phyloP scores from a whole-genome alignment of 768 basidiomycete species.

The Wakefieldia striispora region DNA sequence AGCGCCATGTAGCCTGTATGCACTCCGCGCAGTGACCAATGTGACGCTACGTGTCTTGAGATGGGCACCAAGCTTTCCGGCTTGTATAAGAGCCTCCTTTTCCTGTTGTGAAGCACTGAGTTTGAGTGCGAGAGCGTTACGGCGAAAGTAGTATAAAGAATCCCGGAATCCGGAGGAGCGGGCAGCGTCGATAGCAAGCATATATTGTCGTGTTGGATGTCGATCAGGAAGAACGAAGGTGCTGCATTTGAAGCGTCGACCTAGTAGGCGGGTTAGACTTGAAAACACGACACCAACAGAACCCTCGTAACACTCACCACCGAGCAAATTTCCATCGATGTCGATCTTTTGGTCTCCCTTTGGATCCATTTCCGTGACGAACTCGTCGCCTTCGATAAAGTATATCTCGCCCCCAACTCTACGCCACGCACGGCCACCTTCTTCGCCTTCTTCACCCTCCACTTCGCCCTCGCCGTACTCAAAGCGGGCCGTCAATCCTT shows the following conservation, averaged over 20 bases:
- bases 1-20: slow-evolving; percentile 91
- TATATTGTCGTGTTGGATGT: slow-evolving; percentile 81
- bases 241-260: slow-evolving; percentile 81
- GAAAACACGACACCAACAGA: background rate
- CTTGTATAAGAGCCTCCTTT: slow-evolving; percentile 88
- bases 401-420: slow-evolving; percentile 73
- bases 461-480: slow-evolving; percentile 40
- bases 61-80: slow-evolving; percentile 85
- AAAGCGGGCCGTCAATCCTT: slow-evolving; percentile 27
- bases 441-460: slow-evolving; percentile 39
- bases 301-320: slow-evolving; percentile 51
- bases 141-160: slow-evolving; percentile 96
- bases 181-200: slow-evolving; percentile 97
- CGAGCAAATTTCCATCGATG: slow-evolving; percentile 74
- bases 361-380: slow-evolving; percentile 75
- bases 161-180: slow-evolving; percentile 95
- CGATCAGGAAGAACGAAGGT: slow-evolving; percentile 88
- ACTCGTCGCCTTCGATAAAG: slow-evolving; percentile 87
- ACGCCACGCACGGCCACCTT: slow-evolving; percentile 63
- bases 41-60: slow-evolving; percentile 91
- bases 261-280: slow-evolving; percentile 38
- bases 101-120: slow-evolving; percentile 86
- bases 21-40: slow-evolving; percentile 87
- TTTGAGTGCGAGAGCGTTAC: slow-evolving; percentile 88
- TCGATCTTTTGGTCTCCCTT: slow-evolving; percentile 95